Evolutionary conservation across 2,329 filamentous ascomycete genomes (phyloP).

Genomic region (Curvularia sp.): DNA sequence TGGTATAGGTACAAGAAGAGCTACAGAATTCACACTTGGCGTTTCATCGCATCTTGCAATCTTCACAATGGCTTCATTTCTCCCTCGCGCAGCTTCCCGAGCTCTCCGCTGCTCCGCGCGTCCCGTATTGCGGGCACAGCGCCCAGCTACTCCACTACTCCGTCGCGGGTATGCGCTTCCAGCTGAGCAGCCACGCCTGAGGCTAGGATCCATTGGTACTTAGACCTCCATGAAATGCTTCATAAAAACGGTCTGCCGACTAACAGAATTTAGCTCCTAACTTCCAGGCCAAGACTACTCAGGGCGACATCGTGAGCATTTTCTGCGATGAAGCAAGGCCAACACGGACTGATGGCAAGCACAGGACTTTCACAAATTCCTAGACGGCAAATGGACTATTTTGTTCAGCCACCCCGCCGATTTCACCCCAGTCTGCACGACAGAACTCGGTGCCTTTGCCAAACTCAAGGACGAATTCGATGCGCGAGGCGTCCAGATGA

Average conservation of each 20-base stretch:
- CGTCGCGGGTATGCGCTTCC: slow-evolving; percentile 50
- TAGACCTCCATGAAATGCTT: neutral
- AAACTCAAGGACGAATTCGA: slow-evolving; percentile 88
- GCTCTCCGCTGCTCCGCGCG: slow-evolving; percentile 40
- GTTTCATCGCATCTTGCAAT: neutral
- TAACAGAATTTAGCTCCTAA: slow-evolving; percentile 68
- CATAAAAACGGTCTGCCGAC: neutral
- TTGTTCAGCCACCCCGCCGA: slow-evolving; percentile 86
- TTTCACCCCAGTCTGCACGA: slow-evolving; percentile 95
- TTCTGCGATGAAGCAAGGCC: slow-evolving; percentile 20
- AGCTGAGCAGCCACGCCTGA: slow-evolving; percentile 52
- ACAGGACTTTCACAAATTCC: slow-evolving; percentile 74
- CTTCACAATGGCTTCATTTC: slow-evolving; percentile 44
- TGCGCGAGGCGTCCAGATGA: slow-evolving; percentile 87
- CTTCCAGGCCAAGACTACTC: slow-evolving; percentile 82
- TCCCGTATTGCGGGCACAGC: slow-evolving; percentile 36
- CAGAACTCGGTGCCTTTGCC: slow-evolving; percentile 90
- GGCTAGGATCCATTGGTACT: slow-evolving; percentile 53
- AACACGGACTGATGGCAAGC: neutral
- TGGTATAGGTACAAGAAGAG: neutral
- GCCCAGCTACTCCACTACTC: slow-evolving; percentile 41
- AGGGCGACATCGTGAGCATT: slow-evolving; percentile 65
- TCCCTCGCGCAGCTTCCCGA: slow-evolving; percentile 48
- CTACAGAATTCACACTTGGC: slow-evolving; percentile 5
- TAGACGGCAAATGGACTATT: slow-evolving; percentile 79